These are phyloP conservation scores for Crithidia expoeki DNA, from an alignment of 208 protist species.

Conservation along the genomic window DNA sequence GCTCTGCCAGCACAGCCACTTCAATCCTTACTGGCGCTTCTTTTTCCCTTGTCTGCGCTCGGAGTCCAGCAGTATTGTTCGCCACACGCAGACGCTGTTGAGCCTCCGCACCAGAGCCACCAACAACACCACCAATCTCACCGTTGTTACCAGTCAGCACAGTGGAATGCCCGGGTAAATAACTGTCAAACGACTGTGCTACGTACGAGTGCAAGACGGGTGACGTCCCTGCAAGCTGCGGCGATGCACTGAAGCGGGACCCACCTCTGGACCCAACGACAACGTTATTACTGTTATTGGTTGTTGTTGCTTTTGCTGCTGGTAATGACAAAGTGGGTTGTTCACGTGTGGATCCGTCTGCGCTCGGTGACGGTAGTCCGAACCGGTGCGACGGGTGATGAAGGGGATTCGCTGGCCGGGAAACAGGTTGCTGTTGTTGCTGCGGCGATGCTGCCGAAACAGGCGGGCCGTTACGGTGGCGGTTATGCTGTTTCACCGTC, in stretches of 20 bases:
- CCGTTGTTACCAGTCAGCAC: background rate
- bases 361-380: background rate
- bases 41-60: background rate
- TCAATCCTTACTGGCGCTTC: background rate
- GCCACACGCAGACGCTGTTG: background rate
- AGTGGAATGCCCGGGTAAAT: slow-evolving; percentile 11
- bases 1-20: slow-evolving; percentile 17
- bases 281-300: background rate
- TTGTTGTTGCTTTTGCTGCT: background rate
- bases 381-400: background rate
- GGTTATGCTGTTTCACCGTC: background rate
- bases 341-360: background rate
- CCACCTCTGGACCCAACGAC: too few relatives aligned
- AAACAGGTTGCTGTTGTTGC: background rate
- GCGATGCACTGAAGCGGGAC: too few relatives aligned
- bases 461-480: background rate
- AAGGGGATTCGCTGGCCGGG: background rate
- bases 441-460: background rate
- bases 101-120: too few relatives aligned
- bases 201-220: slow-evolving; percentile 20
- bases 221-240: slow-evolving; percentile 8
- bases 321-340: background rate
- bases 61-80: background rate
- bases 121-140: too few relatives aligned
- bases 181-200: slow-evolving; percentile 18